A percentile compares a stretch with the other conserved stretches of the same genome.
phyloP scores from a whole-genome alignment of 345 rosid genomes.

The Cochlearia excelsa region DNA sequence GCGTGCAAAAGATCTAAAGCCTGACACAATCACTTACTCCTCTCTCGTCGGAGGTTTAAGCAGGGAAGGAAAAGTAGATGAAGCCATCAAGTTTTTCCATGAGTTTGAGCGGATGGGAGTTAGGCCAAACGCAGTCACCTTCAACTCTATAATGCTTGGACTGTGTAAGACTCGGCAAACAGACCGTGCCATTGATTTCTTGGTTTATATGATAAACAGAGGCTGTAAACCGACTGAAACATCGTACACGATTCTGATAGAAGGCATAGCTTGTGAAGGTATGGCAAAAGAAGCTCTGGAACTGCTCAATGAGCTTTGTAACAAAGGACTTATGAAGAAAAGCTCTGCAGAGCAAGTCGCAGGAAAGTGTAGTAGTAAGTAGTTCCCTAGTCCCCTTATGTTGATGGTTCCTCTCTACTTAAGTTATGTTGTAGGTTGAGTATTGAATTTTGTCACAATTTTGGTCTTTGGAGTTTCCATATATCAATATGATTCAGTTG shows the following conservation, averaged over 20 bases:
- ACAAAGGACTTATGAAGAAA: slow-evolving; percentile 61
- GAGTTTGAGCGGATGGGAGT: slow-evolving; percentile 68
- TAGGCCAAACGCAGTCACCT: slow-evolving; percentile 62
- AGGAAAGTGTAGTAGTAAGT: slow-evolving; percentile 48
- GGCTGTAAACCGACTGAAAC: slow-evolving; percentile 76
- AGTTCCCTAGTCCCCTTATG: slow-evolving; percentile 15
- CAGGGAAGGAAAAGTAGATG: slow-evolving; percentile 78
- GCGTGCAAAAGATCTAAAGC: slow-evolving; percentile 68
- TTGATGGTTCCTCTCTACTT: slow-evolving; percentile 9
- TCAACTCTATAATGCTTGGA: slow-evolving; percentile 69
- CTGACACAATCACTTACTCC: slow-evolving; percentile 68
- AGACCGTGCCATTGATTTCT: slow-evolving; percentile 76
- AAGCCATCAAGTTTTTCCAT: slow-evolving; percentile 68
- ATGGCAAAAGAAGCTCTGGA: slow-evolving; percentile 72
- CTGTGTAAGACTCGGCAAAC: slow-evolving; percentile 74
- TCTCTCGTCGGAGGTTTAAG: slow-evolving; percentile 81
- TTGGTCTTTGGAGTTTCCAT: slow-evolving; percentile 13
- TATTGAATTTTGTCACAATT: slow-evolving; percentile 12
- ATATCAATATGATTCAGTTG: slow-evolving; percentile 17
- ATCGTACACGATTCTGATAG: slow-evolving; percentile 75
- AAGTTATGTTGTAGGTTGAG: slow-evolving; percentile 18
- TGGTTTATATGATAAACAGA: slow-evolving; percentile 70
- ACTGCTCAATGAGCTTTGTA: slow-evolving; percentile 62
- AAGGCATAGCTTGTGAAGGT: slow-evolving; percentile 84
- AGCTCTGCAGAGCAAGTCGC: slow-evolving; percentile 70